Evolutionary conservation across 768 basidiomycete genomes (phyloP).

Genomic region (Amanita molliuscula): DNA sequence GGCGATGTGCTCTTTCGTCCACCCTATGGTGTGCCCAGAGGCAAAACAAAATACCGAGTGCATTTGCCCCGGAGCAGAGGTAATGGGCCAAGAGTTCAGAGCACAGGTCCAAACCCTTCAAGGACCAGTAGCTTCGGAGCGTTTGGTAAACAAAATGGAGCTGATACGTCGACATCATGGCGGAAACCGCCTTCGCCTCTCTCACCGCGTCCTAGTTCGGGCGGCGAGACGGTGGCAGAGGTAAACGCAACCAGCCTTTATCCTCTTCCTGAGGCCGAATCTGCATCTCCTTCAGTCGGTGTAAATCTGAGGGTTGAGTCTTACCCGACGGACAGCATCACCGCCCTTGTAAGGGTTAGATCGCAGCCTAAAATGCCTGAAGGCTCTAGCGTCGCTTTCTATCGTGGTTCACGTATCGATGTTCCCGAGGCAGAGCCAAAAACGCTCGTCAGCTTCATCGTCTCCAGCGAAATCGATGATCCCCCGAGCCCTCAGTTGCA

Average conservation of each 20-base stretch:
- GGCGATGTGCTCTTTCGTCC: slow-evolving; percentile 57
- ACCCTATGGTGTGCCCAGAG: slow-evolving; percentile 23
- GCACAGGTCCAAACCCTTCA: slow-evolving; percentile 14
- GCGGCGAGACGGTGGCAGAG: slow-evolving; percentile 13
- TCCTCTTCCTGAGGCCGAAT: slow-evolving; percentile 44
- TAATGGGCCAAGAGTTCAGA: slow-evolving; percentile 18
- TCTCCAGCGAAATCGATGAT: slow-evolving; percentile 67
- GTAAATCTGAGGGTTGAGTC: slow-evolving; percentile 20
- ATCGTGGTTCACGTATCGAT: slow-evolving; percentile 52
- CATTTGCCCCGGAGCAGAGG: slow-evolving; percentile 24
- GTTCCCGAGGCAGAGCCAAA: slow-evolving; percentile 35
- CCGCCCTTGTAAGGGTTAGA: slow-evolving; percentile 29
- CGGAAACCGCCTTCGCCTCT: slow-evolving; percentile 22
- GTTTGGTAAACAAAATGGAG: slow-evolving; percentile 32
- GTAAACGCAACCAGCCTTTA: slow-evolving; percentile 57
- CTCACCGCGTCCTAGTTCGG: slow-evolving; percentile 13
- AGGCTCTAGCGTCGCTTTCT: slow-evolving; percentile 65
- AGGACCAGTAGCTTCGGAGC: slow-evolving; percentile 22
- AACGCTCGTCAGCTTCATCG: slow-evolving; percentile 60
- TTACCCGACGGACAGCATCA: neutral
- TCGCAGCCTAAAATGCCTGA: slow-evolving; percentile 63
- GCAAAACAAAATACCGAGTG: slow-evolving; percentile 30
- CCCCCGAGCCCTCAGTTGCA: slow-evolving; percentile 14
- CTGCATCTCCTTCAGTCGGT: slow-evolving; percentile 19
- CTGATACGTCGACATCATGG: slow-evolving; percentile 34